Conservation (phyloP, 2,329 filamentous ascomycete species). For the Thermomyces lanuginosus region DNA sequence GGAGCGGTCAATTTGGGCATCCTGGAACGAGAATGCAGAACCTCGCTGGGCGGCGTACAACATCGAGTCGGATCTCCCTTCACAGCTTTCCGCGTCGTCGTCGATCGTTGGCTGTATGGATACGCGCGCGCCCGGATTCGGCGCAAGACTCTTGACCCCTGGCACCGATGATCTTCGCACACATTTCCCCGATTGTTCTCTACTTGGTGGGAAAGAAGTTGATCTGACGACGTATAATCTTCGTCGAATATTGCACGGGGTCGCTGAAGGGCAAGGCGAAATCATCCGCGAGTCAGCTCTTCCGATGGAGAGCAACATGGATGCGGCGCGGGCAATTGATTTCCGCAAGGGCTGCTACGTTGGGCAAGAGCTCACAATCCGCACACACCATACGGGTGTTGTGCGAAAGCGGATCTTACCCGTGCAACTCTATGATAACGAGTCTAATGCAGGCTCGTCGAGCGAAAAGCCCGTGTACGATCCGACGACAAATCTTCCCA, state of each 20-base stretch:
- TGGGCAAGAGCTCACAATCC: constrained; percentile 89
- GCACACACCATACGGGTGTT: constrained; percentile 85
- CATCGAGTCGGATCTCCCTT: constrained; percentile 17
- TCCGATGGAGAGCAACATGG: constrained; percentile 79
- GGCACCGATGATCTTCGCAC: constrained; percentile 18
- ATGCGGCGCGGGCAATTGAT: constrained; percentile 70
- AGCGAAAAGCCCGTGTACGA: constrained; percentile 32
- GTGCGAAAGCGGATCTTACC: constrained; percentile 82
- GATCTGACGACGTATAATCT: constrained; percentile 51
- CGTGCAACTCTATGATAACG: constrained; percentile 49
- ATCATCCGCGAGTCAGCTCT: constrained; percentile 54
- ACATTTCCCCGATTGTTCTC: constrained; percentile 17
- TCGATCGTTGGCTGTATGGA: constrained; percentile 21
- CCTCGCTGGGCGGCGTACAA: constrained; percentile 24
- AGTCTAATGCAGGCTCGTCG: constrained; percentile 27
- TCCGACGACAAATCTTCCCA: constrained; percentile 11
- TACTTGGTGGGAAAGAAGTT: constrained; percentile 32
- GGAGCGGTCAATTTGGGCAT: constrained; percentile 54
- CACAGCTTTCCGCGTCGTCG: constrained; percentile 14
- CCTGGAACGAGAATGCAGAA: constrained; percentile 46
- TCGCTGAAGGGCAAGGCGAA: constrained; percentile 73
- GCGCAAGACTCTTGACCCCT: constrained; percentile 23
- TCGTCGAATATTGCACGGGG: constrained; percentile 60
- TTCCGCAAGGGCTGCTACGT: constrained; percentile 96
- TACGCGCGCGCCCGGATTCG: constrained; percentile 25